Evolutionary conservation across 2,329 filamentous ascomycete species (phyloP), one percentile per base, ranked within the genome.

Genomic region (Fusarium falciforme): DNA sequence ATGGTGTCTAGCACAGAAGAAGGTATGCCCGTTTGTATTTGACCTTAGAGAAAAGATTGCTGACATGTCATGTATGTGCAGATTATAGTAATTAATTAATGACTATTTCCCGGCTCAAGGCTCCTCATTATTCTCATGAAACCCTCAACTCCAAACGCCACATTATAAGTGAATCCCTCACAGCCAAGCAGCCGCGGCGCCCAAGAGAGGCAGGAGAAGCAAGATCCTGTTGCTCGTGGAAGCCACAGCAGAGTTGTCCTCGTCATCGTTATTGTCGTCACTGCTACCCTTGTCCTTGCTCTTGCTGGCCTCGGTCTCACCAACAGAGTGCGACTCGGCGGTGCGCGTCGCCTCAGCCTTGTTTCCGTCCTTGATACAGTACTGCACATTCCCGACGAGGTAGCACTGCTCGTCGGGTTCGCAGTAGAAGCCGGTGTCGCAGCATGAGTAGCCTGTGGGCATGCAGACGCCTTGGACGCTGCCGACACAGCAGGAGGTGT

Each of bases 371-470:
- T 42, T 55, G 22, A 64, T 33, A 20, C 69, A 70, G 67, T 68
- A 65, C 64, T 70, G 67, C 8, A 49, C 52, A 3, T 17, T 36
- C 17, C 36, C 60, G 5, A 61, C 44, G 61, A 70, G 62, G 14
- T 66, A 62, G 62, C 74, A 76, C 9, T 47, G 31, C 36, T 68
- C 62, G 20, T 67, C 67, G 14, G 74, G 64, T 16, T 61, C 55
- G 57, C 72, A 73, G 70, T 62, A 76, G 64, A 65, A 71, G 29
- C 74, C 74, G 5, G 72, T 76, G 16, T 44, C 31, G 54, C 74
- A 76, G 68, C 72, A 75, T 20, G 59, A 66, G 58, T 71, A 67
- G 44, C 67, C 70, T 4, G 44, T 38, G 27, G 74, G 74, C 72
- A 74, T 74, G 70, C 74, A 76, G 44, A 67, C 40, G 54, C 64